Evolutionary conservation across 371 early-diverging fungal species (phyloP), one percentile per base, ranked within the genome.

Genomic region (Aphelidium insulamus): DNA sequence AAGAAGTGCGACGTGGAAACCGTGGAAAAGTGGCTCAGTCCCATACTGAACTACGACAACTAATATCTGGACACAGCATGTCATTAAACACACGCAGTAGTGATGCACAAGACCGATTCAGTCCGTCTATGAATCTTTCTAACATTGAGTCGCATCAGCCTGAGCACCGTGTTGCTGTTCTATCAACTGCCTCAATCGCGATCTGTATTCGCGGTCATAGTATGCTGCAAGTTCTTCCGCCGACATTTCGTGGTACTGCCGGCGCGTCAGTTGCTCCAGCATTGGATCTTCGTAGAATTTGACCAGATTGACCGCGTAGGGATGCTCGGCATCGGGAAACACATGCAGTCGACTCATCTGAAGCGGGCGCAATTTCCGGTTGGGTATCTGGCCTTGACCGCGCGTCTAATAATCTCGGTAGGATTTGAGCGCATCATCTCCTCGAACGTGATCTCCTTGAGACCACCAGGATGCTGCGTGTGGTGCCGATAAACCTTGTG

Each of bases 361-460:
- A 11, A 64, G 63, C 33, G 76, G 67, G 21, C 92, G 67, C 39
- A 91, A 62, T 38, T 68, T 66, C 56, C 87, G 90, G 52, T 90
- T 91, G 20, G 97, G 94, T 42, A 95, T 53, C 87, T 87, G 32
- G 92, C 94, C 5, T 75, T 83, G 21, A 95, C 74, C 10, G 94
- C 92, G 50, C 82, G 81, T 34, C 77, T 69, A 35, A 95, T 62
- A 41, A 77, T 64, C 53, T 69, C 35, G n/a, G 28, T 12, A 14
- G 92, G 74, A 41, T 84, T 69, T 39, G 71, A 71, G 34, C 63
- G 69, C 53, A 72, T 58, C 40, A 88, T 53, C 34, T 66, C 49
- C 26, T 76, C 64, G 50, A 69, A 81, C 20, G 63, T 63, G 26
- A 72, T 69, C 42, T 76, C 76, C 49, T 77, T 87, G 40, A 87